A percentile compares a stretch with the other conserved stretches of the same genome.
Conservation (phyloP, 176 grass and related monocot species). For the Eleusine indica region DNA sequence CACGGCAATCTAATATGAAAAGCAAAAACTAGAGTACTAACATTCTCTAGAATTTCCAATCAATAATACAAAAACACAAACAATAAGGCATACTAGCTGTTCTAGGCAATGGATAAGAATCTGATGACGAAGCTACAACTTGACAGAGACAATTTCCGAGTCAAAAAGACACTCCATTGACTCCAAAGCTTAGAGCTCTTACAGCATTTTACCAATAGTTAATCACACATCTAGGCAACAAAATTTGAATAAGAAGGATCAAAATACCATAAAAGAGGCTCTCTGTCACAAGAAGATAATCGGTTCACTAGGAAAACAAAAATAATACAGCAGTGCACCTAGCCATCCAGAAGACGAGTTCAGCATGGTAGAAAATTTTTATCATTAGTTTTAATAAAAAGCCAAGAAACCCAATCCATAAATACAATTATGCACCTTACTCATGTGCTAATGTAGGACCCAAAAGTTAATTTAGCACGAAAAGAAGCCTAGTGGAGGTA, state of each 20-base stretch:
- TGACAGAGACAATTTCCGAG: not conserved
- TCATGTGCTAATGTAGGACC: not conserved
- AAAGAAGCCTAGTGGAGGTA: no score
- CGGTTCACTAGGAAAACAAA: not conserved
- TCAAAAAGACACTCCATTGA: not conserved
- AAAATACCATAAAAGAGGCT: not conserved
- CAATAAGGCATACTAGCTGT: not conserved
- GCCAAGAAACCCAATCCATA: not conserved
- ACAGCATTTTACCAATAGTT: not conserved
- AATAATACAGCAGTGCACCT: not conserved
- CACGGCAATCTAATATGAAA: not conserved
- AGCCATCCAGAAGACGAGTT: not conserved
- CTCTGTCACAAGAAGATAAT: not conserved
- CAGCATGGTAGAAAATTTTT: not conserved
- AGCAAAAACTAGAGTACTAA: constrained; percentile 8
- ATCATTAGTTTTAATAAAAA: not conserved
- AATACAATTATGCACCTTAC: not conserved
- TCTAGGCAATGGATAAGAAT: constrained; percentile 4
- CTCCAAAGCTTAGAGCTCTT: no score
- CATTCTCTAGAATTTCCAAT: not conserved
- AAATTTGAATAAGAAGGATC: not conserved
- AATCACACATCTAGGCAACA: not conserved
- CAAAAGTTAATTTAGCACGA: not conserved
- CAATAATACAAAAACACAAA: not conserved
- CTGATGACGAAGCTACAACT: not conserved